phyloP scores from a whole-genome alignment of 768 basidiomycete genomes.

The Albatrellus ellisii region DNA sequence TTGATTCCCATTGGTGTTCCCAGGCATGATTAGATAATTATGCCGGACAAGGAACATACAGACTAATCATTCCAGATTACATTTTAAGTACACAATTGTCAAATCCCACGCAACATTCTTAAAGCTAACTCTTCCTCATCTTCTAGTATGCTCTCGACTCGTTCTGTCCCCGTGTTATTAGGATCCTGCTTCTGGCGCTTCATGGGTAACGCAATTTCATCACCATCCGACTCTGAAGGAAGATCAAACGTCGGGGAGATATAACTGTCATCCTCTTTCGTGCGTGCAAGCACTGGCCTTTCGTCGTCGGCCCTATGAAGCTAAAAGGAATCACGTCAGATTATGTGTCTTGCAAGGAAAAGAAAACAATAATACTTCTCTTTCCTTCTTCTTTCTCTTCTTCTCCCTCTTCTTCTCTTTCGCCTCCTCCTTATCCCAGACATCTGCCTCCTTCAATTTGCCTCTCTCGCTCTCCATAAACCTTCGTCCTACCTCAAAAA shows the following conservation, averaged over 20 bases:
- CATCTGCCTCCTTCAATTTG: slow-evolving; percentile 58
- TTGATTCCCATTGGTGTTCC: background rate
- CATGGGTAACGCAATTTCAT: slow-evolving; percentile 15
- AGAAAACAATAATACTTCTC: slow-evolving; percentile 25
- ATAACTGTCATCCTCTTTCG: slow-evolving; percentile 47
- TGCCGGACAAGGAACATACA: too few species aligned
- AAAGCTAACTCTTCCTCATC: slow-evolving; percentile 58
- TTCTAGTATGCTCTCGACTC: slow-evolving; percentile 25
- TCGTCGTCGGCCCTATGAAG: slow-evolving; percentile 16
- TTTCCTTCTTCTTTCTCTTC: slow-evolving; percentile 84
- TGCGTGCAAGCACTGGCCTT: slow-evolving; percentile 23
- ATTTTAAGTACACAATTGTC: slow-evolving; percentile 2
- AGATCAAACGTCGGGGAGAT: slow-evolving; percentile 60
- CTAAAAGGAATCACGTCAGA: slow-evolving; percentile 1
- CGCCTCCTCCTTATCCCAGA: slow-evolving; percentile 68
- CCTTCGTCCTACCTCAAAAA: slow-evolving; percentile 46
- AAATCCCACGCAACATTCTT: slow-evolving; percentile 31
- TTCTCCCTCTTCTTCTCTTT: slow-evolving; percentile 84
- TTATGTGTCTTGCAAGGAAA: background rate
- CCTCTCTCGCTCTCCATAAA: slow-evolving; percentile 67
- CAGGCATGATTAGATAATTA: too few species aligned
- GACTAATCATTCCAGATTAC: background rate
- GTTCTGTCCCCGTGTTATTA: slow-evolving; percentile 11
- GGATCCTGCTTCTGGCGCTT: slow-evolving; percentile 20
- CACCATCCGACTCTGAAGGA: slow-evolving; percentile 22